phyloP scores from a whole-genome alignment of 1,284 basidiomycete genomes.

The Papiliotrema fonsecae region DNA sequence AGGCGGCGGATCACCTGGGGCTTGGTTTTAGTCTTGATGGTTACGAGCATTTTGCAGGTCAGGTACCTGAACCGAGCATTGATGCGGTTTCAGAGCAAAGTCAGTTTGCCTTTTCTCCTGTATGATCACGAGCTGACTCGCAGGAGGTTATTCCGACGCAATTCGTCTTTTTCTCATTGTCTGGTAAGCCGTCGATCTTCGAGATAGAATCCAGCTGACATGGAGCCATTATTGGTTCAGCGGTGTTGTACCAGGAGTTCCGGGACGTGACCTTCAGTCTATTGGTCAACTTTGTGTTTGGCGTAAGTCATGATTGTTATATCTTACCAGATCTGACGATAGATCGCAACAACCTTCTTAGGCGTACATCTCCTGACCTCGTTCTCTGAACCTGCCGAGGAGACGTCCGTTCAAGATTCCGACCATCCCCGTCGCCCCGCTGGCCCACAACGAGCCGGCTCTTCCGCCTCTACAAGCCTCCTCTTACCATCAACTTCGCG shows the following conservation, averaged over 20 bases:
- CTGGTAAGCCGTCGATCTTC: conserved; percentile 28
- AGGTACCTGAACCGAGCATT: conserved; percentile 83
- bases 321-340: conserved; percentile 50
- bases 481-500: conserved; percentile 18
- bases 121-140: too few species aligned
- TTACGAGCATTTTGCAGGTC: conserved; percentile 84
- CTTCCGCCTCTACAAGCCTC: conserved; percentile 12
- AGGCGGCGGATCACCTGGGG: conserved; percentile 74
- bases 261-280: conserved; percentile 70
- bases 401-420: background rate
- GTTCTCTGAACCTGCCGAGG: conserved; percentile 6
- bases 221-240: conserved; percentile 81
- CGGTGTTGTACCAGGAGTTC: conserved; percentile 92
- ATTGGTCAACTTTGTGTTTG: conserved; percentile 55
- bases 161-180: conserved; percentile 69
- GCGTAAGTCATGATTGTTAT: conserved; percentile 48
- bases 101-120: conserved; percentile 32
- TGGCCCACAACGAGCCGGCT: background rate
- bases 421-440: conserved; percentile 1
- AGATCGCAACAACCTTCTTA: conserved; percentile 49
- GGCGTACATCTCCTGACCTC: conserved; percentile 63
- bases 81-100: conserved; percentile 82
- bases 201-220: background rate
- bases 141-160: conserved; percentile 88
- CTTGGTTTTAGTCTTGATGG: conserved; percentile 61